Base-by-base conservation (phyloP, 805 yeast genomes). In the Tetrapisispora phaffii region DNA sequence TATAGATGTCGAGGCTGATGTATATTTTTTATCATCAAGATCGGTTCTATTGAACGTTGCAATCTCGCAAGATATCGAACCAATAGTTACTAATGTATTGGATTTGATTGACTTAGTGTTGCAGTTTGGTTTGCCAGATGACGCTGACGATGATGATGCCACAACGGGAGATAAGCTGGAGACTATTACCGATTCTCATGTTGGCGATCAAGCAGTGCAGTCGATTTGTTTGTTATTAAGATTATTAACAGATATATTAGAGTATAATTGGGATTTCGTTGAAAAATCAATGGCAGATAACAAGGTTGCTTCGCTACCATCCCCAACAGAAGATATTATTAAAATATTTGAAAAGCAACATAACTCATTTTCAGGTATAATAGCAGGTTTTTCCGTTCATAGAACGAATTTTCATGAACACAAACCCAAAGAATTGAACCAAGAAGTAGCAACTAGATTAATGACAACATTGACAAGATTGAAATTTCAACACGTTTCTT, bases 221-320 rank as follows among this genome's bases (percentile, higher is more conserved):
- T 59, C 63, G 10, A 54, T 58, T 1, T 23, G 67, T 20, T 56
- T 71, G 1, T 42, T 73, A 9, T 44, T 71, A 10, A 57, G 71
- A 41, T 57, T 75, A 23, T 47, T 74, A 19, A 63, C 72, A 10
- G 72, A 68, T 47, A 51, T 67, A n/a, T 49, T 64, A 34, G 73
- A 70, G 47, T 54, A 58, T 22, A 62, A 60, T 44, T 71, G 75
- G 75, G 67, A 62, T 31, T 29, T 50, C 20, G 29, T 44, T 3
- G 56, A 63, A 33, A 35, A 32, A 20, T 32, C 17, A 23, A 20
- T 45, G 6, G 20, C 21, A 50, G 49, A 46, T 62, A 62, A 45
- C 56, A 57, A 20, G 31, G 33, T 3, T 31, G 44, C 5, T 12
- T 12, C 35, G 12, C 37, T 41, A 20, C 12, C 28, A 10, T 26